These are phyloP conservation scores for Rhododendron williamsianum DNA, from an alignment of 148 eudicot genomes.

Conservation along the genomic window DNA sequence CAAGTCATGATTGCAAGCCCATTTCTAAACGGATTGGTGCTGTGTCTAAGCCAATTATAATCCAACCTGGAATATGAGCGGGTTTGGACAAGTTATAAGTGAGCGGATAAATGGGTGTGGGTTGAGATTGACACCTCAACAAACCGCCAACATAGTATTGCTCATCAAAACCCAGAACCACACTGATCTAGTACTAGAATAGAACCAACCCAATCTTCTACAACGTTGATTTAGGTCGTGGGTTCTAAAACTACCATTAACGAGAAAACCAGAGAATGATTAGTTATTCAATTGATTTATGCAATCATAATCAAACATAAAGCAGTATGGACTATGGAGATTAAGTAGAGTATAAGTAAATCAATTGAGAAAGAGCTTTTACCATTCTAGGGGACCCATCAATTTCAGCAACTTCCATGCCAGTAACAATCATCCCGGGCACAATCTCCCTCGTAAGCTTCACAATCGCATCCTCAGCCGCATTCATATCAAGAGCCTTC, in stretches of 20 bases:
- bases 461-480: constrained; percentile 92
- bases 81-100: neutral
- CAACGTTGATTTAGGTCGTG: neutral
- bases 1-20: too few relatives aligned
- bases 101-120: neutral
- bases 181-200: neutral
- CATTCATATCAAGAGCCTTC: constrained; percentile 92
- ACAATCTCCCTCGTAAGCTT: constrained; percentile 79
- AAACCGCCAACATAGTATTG: neutral
- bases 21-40: neutral
- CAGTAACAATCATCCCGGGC: constrained; percentile 96
- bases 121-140: too few relatives aligned
- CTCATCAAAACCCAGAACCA: neutral
- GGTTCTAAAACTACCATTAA: neutral
- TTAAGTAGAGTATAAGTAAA: neutral
- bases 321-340: too few relatives aligned
- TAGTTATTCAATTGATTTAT: neutral
- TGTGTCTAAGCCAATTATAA: neutral
- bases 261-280: neutral
- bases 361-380: neutral
- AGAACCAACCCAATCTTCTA: neutral
- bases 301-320: neutral
- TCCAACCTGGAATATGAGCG: neutral
- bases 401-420: constrained; percentile 98
- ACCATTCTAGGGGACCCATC: constrained; percentile 98